Evolutionary conservation across 495 filamentous ascomycete genomes (phyloP), one percentile per base, ranked within the genome.

Genomic region (Podospora tetraspora): DNA sequence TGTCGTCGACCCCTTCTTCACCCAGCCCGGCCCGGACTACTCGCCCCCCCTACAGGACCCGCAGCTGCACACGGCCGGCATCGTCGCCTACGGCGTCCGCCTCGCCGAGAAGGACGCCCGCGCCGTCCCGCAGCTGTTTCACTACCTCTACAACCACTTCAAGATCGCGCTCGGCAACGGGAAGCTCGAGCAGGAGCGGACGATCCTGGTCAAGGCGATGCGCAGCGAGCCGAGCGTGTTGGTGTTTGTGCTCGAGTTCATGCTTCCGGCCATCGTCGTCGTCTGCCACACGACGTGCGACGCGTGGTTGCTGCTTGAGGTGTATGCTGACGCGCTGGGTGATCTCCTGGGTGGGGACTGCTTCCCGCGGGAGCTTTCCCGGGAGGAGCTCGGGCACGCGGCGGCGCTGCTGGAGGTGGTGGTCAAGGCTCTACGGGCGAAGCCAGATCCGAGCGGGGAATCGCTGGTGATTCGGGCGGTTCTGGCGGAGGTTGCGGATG

Each of bases 61-160:
- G 0, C 76, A 78, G 7, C 76, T 86, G 6, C 83, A 83, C 56
- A 77, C 76, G 24, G 81, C 83, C 9, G 77, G 79, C 7, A 83
- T 86, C 32, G 62, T 84, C 1, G 79, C 82, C 21, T 86, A 83
- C 73, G 82, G 79, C 21, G 75, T 84, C 56, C 77, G 80, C 16
- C 72, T 85, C 24, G 73, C 72, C 37, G 79, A 83, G 61, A 78
- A 76, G 0, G 82, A 82, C 16, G 69, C 61, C 21, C 79, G 75
- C 16, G 81, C 81, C 3, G 74, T 74, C 3, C 75, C 79, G 27
- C 78, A 81, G 69, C 77, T 86, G 10, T 86, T 86, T 64, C 79
- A 82, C 65, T 82, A 83, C 37, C 76, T 86, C 2, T 79, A 77
- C 68, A 80, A 77, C n/a, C 84, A 79, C 70, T 85, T 84, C 70